Percentiles rank a stretch among this genome's conserved stretches.
phyloP scores from a whole-genome alignment of 305 asterid genomes.

The Ilex paraguariensis region DNA sequence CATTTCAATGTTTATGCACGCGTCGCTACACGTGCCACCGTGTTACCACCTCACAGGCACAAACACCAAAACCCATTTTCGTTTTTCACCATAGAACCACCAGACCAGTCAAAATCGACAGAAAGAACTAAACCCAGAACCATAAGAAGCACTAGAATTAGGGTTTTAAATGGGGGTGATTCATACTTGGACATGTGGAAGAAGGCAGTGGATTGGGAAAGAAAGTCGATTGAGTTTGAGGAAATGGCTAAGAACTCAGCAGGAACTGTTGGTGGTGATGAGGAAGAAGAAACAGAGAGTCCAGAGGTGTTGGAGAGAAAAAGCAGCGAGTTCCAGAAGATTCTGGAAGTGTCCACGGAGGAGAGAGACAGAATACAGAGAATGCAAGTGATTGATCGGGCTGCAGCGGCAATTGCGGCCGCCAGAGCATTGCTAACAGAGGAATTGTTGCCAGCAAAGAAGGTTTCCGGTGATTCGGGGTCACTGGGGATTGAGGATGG shows the following conservation, averaged over 20 bases:
- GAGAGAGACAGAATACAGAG: constrained; percentile 82
- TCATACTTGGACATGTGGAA: constrained; percentile 94
- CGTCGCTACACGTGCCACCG: constrained; percentile 45
- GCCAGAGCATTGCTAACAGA: constrained; percentile 73
- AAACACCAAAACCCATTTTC: constrained; percentile 19
- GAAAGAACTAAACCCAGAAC: constrained; percentile 4
- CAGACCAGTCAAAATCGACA: constrained; percentile 11
- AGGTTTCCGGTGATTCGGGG: constrained; percentile 16
- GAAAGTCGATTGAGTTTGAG: constrained; percentile 56
- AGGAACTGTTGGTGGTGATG: constrained; percentile 9
- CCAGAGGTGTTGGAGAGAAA: constrained; percentile 48
- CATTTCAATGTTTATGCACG: constrained; percentile 29
- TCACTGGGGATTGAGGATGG: constrained; percentile 12
- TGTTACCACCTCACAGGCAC: constrained; percentile 21
- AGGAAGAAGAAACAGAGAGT: constrained; percentile 19
- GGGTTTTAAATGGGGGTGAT: constrained; percentile 40
- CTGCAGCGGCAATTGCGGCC: constrained; percentile 91
- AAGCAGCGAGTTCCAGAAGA: constrained; percentile 62
- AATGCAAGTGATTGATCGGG: constrained; percentile 94
- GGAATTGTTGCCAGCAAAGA: constrained; percentile 28
- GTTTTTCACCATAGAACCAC: constrained; percentile 18
- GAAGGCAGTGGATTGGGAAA: constrained; percentile 68
- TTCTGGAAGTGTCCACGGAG: constrained; percentile 59
- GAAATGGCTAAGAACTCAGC: constrained; percentile 40
- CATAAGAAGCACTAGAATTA: constrained; percentile 29